These are phyloP conservation scores for Chlamydomonas sp. DNA, from an alignment of 139 green algal genomes.

Conservation along the genomic window DNA sequence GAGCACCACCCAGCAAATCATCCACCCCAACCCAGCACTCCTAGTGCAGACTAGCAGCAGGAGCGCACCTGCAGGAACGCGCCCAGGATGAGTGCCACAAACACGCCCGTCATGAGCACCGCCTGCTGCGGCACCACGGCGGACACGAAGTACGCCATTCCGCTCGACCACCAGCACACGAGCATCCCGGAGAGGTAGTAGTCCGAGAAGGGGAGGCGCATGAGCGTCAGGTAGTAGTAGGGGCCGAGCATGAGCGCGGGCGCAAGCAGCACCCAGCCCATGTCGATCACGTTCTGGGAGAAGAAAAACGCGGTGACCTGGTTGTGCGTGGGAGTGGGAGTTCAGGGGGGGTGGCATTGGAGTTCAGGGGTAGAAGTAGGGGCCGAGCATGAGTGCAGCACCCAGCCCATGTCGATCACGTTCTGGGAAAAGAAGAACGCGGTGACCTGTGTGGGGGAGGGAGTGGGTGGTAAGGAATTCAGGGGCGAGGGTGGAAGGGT, in stretches of 20 bases:
- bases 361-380: conserved; percentile 48
- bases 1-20: no score
- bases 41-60: not conserved
- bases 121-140: conserved; percentile 22
- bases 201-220: conserved; percentile 17
- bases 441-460: no score
- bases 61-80: conserved; percentile 27
- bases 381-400: conserved; percentile 24
- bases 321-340: no score
- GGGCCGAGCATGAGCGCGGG: conserved; percentile 25
- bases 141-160: conserved; percentile 33
- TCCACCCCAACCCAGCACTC: no score
- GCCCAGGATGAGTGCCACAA: conserved; percentile 35
- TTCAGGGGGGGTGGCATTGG: no score
- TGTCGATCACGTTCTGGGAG: conserved; percentile 32
- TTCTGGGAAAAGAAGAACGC: conserved; percentile 27
- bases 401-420: conserved; percentile 32
- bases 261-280: conserved; percentile 25
- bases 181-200: conserved; percentile 24
- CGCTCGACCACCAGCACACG: conserved; percentile 38
- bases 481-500: no score
- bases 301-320: conserved; percentile 23
- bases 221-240: conserved; percentile 46
- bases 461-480: no score
- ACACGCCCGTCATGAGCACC: conserved; percentile 36